These are phyloP conservation scores for Populus simonii DNA, from an alignment of 345 rosid genomes.

Conservation along the genomic window DNA sequence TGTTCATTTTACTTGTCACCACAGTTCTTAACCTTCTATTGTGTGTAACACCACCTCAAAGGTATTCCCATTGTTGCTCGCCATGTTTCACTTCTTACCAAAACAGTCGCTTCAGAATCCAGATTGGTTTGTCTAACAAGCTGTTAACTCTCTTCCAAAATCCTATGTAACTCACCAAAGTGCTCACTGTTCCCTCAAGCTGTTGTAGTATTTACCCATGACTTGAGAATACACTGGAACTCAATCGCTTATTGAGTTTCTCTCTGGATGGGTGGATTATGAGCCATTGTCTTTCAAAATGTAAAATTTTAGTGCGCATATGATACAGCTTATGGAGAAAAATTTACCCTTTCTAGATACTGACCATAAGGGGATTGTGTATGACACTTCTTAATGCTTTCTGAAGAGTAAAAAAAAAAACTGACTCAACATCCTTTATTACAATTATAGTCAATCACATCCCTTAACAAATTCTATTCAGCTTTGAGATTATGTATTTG, in stretches of 20 bases:
- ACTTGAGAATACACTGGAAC: neutral
- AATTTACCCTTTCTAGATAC: neutral
- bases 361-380: neutral
- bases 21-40: neutral
- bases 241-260: neutral
- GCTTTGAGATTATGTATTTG: neutral
- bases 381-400: neutral
- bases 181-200: neutral
- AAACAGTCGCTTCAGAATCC: neutral
- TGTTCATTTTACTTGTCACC: neutral
- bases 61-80: neutral
- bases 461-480: neutral
- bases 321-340: neutral
- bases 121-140: neutral
- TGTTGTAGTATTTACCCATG: neutral
- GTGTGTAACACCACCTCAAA: neutral
- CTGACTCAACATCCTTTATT: neutral
- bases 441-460: neutral
- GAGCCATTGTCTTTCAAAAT: neutral
- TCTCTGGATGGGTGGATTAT: neutral
- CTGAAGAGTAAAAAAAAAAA: neutral
- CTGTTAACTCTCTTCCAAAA: neutral
- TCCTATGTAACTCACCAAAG: neutral
- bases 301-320: neutral
- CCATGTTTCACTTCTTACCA: neutral